phyloP scores from a whole-genome alignment of 148 eudicot genomes.

The Chenopodium album region DNA sequence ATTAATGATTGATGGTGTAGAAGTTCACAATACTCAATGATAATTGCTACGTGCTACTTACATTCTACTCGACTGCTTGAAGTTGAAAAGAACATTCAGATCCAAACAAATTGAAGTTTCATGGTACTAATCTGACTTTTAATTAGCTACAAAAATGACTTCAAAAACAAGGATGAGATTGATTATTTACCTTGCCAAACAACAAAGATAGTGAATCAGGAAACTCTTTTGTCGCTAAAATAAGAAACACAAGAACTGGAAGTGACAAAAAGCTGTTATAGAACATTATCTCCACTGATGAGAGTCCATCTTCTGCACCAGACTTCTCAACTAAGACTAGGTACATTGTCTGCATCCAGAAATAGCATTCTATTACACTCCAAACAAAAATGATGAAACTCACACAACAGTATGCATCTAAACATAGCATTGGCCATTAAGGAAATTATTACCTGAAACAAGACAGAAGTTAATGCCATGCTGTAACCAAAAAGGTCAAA shows the following conservation, averaged over 20 bases:
- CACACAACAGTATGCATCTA: not conserved
- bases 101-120: not conserved
- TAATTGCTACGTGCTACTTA: not conserved
- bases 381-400: not conserved
- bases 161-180: not conserved
- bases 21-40: not conserved
- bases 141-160: not conserved
- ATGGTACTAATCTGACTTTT: not conserved
- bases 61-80: not conserved
- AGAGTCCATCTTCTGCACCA: constrained; percentile 96
- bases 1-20: not conserved
- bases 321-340: constrained; percentile 92
- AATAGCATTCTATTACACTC: constrained; percentile 9
- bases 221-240: constrained; percentile 73
- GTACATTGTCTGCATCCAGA: constrained; percentile 88
- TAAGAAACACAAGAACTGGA: constrained; percentile 81
- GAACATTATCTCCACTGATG: constrained; percentile 94
- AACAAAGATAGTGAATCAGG: constrained; percentile 68
- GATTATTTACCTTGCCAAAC: constrained; percentile 64
- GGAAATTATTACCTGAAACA: constrained; percentile 62
- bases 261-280: constrained; percentile 87
- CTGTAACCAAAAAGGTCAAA: constrained; percentile 86
- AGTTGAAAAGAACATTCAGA: not conserved
- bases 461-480: constrained; percentile 91
- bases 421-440: not conserved